Conservation (phyloP, 805 yeast species). For the Priceomyces melissophilus region DNA sequence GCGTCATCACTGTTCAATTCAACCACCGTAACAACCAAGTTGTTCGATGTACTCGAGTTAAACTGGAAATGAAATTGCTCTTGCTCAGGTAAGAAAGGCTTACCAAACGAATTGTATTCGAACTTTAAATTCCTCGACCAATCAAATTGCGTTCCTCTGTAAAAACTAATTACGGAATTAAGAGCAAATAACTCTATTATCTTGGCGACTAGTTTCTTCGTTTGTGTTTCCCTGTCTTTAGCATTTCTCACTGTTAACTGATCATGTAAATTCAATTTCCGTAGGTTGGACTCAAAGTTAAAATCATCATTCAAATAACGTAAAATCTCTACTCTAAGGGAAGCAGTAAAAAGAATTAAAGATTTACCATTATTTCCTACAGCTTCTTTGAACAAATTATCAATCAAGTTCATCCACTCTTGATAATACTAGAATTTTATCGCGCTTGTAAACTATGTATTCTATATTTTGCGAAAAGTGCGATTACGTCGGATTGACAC, state of each 20-base stretch:
- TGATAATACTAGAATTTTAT: too few relatives aligned
- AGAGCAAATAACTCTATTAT: conserved; percentile 45
- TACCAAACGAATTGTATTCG: conserved; percentile 46
- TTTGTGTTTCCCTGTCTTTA: conserved; percentile 30
- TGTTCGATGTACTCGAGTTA: conserved; percentile 60
- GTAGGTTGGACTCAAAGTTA: conserved; percentile 47
- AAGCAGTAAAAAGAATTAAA: conserved; percentile 10
- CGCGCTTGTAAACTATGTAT: too few relatives aligned
- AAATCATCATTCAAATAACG: conserved; percentile 27
- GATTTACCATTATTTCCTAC: too few relatives aligned
- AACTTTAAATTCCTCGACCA: conserved; percentile 26
- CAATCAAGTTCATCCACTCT: too few relatives aligned
- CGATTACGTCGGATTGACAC: too few relatives aligned
- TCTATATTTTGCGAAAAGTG: too few relatives aligned
- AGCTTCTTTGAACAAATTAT: too few relatives aligned
- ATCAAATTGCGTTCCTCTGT: conserved; percentile 6
- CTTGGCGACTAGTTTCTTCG: conserved; percentile 41
- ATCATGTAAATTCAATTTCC: conserved; percentile 40
- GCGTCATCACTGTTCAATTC: conserved; percentile 20
- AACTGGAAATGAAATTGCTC: conserved; percentile 34
- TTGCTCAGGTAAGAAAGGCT: conserved; percentile 41
- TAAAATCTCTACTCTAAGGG: conserved; percentile 9
- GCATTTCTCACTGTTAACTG: conserved; percentile 42
- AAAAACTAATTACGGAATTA: conserved; percentile 22
- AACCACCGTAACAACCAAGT: conserved; percentile 45